Percentiles rank a stretch among this genome's conserved stretches.
Conservation (phyloP, 129 eudicot genomes). For the carrot (Daucus carota) region DNA sequence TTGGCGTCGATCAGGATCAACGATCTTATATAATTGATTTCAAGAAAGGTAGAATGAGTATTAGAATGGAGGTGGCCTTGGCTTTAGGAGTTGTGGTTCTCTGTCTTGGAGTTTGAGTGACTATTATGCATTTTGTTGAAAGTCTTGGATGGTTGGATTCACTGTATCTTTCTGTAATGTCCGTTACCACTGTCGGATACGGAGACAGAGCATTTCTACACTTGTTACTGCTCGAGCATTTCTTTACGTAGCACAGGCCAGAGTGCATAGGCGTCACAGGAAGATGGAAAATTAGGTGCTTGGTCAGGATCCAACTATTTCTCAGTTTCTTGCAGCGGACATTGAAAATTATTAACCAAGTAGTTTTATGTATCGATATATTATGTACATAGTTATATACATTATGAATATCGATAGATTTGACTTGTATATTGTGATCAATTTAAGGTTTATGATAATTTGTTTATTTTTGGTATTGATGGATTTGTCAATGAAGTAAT, state of each 20-base stretch:
- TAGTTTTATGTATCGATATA: no score
- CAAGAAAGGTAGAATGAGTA: conserved; percentile 75
- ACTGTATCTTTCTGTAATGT: no score
- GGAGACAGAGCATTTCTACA: conserved; percentile 68
- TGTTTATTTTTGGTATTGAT: no score
- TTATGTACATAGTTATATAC: no score
- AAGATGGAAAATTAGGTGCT: conserved; percentile 58
- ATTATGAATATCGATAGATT: no score
- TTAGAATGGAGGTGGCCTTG: conserved; percentile 56
- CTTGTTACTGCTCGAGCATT: conserved; percentile 75
- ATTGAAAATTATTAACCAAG: no score
- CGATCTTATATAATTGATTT: conserved; percentile 44
- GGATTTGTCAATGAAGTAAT: no score
- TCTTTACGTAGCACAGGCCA: conserved; percentile 67
- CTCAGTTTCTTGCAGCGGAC: conserved; percentile 67
- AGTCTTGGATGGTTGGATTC: conserved; percentile 56
- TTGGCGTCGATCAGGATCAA: conserved; percentile 14
- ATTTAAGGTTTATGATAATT: no score
- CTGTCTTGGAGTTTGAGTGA: conserved; percentile 55
- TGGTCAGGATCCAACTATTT: conserved; percentile 49
- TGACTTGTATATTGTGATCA: no score
- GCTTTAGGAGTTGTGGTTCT: conserved; percentile 72
- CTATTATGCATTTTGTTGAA: conserved; percentile 52
- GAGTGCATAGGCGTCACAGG: conserved; percentile 68
- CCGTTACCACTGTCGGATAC: conserved; percentile 84